Base-by-base conservation (phyloP, 176 grass and related monocot genomes). In the Pontederia paniculata region DNA sequence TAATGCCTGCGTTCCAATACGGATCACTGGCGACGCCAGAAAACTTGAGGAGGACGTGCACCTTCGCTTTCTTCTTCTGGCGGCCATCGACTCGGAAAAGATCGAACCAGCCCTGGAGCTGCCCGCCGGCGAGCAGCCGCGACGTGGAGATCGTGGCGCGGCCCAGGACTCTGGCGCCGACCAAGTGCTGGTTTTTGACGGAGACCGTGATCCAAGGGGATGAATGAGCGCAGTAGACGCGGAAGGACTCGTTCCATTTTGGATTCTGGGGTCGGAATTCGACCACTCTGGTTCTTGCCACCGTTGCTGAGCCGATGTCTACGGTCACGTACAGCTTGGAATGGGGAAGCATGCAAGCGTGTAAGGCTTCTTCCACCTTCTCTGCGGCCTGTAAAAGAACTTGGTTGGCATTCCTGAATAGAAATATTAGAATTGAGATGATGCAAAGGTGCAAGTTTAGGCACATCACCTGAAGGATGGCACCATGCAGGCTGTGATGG, bases 241-340 rank as follows among this genome's bases (percentile, higher is more conserved):
- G 78, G 72, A 97, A 90, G 0, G 86, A 90, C 42, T 97, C 78
- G 78, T 97, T 87, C 91, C 91, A 97, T 1, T 47, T 72, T 6
- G 82, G 86, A 10, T 49, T 69, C 60, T 60, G 68, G 4, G 82
- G 56, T 54, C 78, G 79, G 74, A 69, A 86, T 73, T 87, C 86
- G 31, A 84, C 66, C 79, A 81, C 71, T 17, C 86, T 45, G 44
- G 82, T 89, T 52, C 82, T 79, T 51, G 77, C 91, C 55, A 89
- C 79, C 48, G 78, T 73, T 48, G 82, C 82, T 12, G 50, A 51
- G 56, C 91, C 86, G 71, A 90, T 82, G 58, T 89, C 86, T 10
- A 97, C 3, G 48, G 84, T 76, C 15, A 74, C 80, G 64, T 87
- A 89, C 60, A 89, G 63, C 37, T 77, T 76, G 73, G 65, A 77